Base-by-base conservation (phyloP, 2,329 filamentous ascomycete genomes). In the Diaporthe nobilis region DNA sequence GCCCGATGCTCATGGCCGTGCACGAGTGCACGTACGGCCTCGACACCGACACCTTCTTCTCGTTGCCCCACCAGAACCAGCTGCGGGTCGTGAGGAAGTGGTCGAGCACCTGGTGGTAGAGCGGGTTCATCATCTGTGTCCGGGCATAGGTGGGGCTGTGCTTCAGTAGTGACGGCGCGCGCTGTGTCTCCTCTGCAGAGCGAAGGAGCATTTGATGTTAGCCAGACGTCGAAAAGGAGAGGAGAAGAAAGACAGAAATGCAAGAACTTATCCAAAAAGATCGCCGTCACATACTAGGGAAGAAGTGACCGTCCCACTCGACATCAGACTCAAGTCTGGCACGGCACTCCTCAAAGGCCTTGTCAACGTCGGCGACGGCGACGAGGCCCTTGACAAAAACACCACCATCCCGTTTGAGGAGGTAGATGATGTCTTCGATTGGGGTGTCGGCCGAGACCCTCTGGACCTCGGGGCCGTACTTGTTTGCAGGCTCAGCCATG, bases 31-130 rank as follows among this genome's bases (percentile, higher is more conserved):
- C 60, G 25, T 65, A 65, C 25, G 60, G 60, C 39, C n/a, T 65
- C 8, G 60, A 65, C 39, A 65, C 39, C 25, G 60, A 65, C 60
- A 34, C 60, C 39, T 65, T 65, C 60, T 47, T 65, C 39, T 65
- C 60, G 17, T 47, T 47, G 39, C 60, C 60, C 60, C 60, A 65
- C 60, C 60, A 65, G 60, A 65, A 65, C 60, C 60, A 65, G 39
- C 60, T 65, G 60, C 60, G 60, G 8, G 60, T 65, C 39, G 60
- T 65, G 60, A 65, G 60, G 60, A 65, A 65, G 39, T 65, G 60
- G 5, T 31, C 39, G 17, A 65, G 9, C 8, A 65, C 60, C 25
- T 65, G n/a, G 5, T 65, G 60, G 25, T 65, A 65, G 60, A 65
- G 60, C 17, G 60, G 60, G 39, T 65, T 65, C 60, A 65, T 65